Conservation (phyloP, 2,329 filamentous ascomycete genomes). For the Colletotrichum costaricense region DNA sequence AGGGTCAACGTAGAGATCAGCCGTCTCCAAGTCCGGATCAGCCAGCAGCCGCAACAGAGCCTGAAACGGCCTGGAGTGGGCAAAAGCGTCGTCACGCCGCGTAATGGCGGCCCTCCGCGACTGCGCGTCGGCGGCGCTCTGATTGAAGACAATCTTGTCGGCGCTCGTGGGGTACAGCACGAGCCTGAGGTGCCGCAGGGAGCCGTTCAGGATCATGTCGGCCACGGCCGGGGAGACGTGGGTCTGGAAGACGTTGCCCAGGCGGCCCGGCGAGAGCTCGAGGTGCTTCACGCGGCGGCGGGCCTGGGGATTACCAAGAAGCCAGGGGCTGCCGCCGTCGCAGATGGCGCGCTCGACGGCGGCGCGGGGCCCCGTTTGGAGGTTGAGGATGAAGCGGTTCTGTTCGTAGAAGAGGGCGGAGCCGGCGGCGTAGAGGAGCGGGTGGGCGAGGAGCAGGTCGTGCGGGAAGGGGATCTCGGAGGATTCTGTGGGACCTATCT, state of each 20-base stretch:
- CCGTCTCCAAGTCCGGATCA: constrained; percentile 57
- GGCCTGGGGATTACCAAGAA: constrained; percentile 30
- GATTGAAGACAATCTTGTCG: constrained; percentile 15
- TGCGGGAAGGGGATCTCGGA: constrained; percentile 33
- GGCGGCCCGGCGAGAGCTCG: constrained; percentile 38
- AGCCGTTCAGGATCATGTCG: constrained; percentile 42
- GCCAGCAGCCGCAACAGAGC: constrained; percentile 54
- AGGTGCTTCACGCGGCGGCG: constrained; percentile 37
- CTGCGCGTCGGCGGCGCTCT: constrained; percentile 28
- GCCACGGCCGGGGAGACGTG: constrained; percentile 38
- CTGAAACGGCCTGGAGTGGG: constrained; percentile 32
- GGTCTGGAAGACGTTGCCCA: constrained; percentile 36
- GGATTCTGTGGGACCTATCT: constrained; percentile 33
- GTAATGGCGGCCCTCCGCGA: constrained; percentile 16
- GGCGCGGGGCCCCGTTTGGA: constrained; percentile 24
- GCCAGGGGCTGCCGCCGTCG: constrained; percentile 16
- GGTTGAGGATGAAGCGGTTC: constrained; percentile 42
- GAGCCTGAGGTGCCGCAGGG: constrained; percentile 39
- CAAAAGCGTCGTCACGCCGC: constrained; percentile 30
- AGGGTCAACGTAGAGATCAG: constrained; percentile 50
- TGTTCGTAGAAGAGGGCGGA: constrained; percentile 42
- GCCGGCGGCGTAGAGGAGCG: constrained; percentile 39
- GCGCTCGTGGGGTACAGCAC: constrained; percentile 32
- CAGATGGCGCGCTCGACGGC: constrained; percentile 25
- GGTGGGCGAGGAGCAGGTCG: constrained; percentile 39